phyloP scores from a whole-genome alignment of 768 basidiomycete genomes.

The Mycena amicta region DNA sequence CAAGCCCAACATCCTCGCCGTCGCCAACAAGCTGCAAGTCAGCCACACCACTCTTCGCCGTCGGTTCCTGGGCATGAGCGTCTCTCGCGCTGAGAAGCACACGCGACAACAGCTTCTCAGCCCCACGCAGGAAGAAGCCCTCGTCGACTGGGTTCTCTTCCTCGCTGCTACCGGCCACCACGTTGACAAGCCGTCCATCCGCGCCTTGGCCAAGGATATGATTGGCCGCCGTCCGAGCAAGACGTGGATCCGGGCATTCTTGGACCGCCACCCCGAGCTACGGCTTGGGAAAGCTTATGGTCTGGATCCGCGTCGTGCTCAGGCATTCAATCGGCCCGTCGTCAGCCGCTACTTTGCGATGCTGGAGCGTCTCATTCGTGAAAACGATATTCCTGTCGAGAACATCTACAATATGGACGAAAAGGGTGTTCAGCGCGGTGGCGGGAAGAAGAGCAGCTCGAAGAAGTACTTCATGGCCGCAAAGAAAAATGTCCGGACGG shows the following conservation, averaged over 20 bases:
- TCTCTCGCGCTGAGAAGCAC: neutral
- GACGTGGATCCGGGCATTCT: constrained; percentile 24
- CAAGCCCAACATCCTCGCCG: neutral
- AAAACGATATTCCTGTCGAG: constrained; percentile 1
- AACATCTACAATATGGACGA: constrained; percentile 5
- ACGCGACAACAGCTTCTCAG: neutral
- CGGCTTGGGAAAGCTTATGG: constrained; percentile 28
- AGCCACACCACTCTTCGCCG: neutral
- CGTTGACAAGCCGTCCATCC: neutral
- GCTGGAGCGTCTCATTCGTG: neutral
- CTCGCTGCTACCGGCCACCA: neutral
- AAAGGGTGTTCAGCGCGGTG: neutral
- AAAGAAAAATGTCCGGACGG: neutral
- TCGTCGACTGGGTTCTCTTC: neutral
- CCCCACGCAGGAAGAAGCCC: neutral
- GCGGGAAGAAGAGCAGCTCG: neutral
- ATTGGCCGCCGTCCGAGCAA: neutral
- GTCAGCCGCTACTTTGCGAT: neutral
- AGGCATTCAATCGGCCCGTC: constrained; percentile 34
- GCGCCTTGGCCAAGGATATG: neutral
- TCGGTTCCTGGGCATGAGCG: neutral
- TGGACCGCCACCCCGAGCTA: constrained; percentile 24
- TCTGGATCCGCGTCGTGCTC: constrained; percentile 34
- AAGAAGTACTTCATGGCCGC: constrained; percentile 5
- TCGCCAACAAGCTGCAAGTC: neutral